phyloP scores from a whole-genome alignment of 768 basidiomycete genomes.

The Boletus sp. region DNA sequence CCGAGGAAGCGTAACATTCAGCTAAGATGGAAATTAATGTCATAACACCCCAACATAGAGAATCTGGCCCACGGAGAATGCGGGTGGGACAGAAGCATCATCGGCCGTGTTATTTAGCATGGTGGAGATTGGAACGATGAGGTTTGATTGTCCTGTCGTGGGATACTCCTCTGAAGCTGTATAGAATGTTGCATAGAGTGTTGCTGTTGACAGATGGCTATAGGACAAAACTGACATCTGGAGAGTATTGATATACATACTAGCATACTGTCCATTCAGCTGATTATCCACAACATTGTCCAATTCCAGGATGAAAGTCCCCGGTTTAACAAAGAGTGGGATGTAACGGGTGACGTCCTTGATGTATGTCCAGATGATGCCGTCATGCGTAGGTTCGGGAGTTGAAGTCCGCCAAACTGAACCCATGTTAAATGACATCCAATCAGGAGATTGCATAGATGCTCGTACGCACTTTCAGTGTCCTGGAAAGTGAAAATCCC shows the following conservation, averaged over 20 bases:
- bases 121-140: conserved; percentile 70
- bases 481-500: conserved; percentile 74
- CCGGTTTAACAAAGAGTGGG: conserved; percentile 64
- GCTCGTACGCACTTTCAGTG: conserved; percentile 59
- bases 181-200: conserved; percentile 69
- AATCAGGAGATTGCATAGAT: neutral
- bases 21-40: conserved; percentile 32
- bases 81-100: conserved; percentile 72
- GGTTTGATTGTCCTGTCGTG: conserved; percentile 55
- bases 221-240: neutral
- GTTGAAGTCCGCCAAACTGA: conserved; percentile 80
- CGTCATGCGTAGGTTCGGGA: conserved; percentile 65
- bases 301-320: conserved; percentile 69
- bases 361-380: conserved; percentile 75
- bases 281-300: conserved; percentile 62
- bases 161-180: conserved; percentile 54
- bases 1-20: conserved; percentile 64
- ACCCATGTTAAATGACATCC: neutral
- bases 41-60: neutral
- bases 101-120: conserved; percentile 60
- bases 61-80: conserved; percentile 52
- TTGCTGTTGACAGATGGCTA: conserved; percentile 40
- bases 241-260: conserved; percentile 34
- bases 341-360: conserved; percentile 75
- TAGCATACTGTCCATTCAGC: conserved; percentile 66